Conservation (phyloP, 2,329 filamentous ascomycete species). For the Aureobasidium sp. region DNA sequence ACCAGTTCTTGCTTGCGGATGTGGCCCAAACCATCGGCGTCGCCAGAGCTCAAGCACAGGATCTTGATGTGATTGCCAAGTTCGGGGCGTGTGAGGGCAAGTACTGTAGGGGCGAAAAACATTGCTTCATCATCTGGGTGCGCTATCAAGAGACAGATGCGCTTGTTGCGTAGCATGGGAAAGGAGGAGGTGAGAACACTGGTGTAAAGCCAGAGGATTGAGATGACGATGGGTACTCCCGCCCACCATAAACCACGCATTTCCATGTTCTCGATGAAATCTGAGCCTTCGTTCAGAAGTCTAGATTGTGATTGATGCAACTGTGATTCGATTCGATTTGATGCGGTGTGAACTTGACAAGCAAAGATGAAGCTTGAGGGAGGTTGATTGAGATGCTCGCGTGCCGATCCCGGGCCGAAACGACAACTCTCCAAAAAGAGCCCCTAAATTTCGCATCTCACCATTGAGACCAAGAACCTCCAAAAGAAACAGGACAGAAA, state of each 20-base stretch:
- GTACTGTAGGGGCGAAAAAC: slow-evolving; percentile 90
- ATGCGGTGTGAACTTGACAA: neutral
- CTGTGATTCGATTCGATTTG: too few relatives aligned
- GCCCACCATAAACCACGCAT: slow-evolving; percentile 35
- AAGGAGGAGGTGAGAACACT: slow-evolving; percentile 41
- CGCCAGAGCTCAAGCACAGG: slow-evolving; percentile 81
- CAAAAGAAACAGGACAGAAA: neutral
- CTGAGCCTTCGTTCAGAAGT: accelerated
- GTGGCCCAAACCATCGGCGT: slow-evolving; percentile 80
- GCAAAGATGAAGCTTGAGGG: neutral
- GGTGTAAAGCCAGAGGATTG: slow-evolving; percentile 40
- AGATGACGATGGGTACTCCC: slow-evolving; percentile 32
- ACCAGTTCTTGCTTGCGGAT: slow-evolving; percentile 75
- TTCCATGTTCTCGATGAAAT: neutral
- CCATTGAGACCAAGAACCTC: neutral
- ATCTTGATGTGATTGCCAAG: slow-evolving; percentile 90
- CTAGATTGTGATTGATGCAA: neutral
- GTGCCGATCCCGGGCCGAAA: slow-evolving; percentile 8
- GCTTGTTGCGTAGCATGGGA: slow-evolving; percentile 67
- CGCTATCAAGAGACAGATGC: slow-evolving; percentile 85
- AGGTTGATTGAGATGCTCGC: neutral
- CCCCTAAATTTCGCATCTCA: neutral
- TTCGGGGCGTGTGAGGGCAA: slow-evolving; percentile 71
- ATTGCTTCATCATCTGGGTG: slow-evolving; percentile 99
- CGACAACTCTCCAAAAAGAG: neutral